Base-by-base conservation (phyloP, 352 stramenopile species). In the Pythium aristosporum region DNA sequence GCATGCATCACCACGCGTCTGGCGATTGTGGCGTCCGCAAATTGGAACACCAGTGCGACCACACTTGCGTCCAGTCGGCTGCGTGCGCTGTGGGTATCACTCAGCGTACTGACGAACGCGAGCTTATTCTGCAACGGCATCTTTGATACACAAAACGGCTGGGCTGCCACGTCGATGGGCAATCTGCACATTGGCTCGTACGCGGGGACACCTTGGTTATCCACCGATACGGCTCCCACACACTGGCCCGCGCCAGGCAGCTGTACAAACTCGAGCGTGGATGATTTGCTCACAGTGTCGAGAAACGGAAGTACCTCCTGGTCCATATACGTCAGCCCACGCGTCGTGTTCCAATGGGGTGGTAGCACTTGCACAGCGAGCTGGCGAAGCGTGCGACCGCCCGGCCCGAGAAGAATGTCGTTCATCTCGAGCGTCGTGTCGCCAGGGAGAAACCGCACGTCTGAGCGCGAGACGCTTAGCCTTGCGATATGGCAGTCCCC, bases 41-140 rank as follows among this genome's bases (percentile, higher is more conserved):
- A 64, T 3, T 16, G 20, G 10, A 64, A 64, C 5, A 64, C 49
- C 34, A 28, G 9, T 20, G 46, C 16, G 4, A 64, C 34, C 21
- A 64, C 34, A 25, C 57, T 41, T 6, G 57, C n/a, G 37, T 64
- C 57, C 6, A 64, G 36, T 30, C 47, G 46, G 16, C 36, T 43
- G 5, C 36, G 16, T 10, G 43, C 49, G 8, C 57, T 18, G 6
- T 18, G 18, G 7, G 21, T 13, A 23, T 21, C n/a, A 21, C 46
- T 20, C 15, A 48, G 34, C 16, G 34, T 36, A 39, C 51, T 58
- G 34, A 58, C 20, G 51, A 58, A 47, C 32, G 51, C 34, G 51
- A 58, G 51, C 21, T 58, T 58, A 10, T 21, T 32, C 8, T 11
- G 2, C 51, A 58, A 18, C 11, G 30, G 37, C 34, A 58, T 54